Base-by-base conservation (phyloP, 2,329 filamentous ascomycete species). In the Fusarium sp. region DNA sequence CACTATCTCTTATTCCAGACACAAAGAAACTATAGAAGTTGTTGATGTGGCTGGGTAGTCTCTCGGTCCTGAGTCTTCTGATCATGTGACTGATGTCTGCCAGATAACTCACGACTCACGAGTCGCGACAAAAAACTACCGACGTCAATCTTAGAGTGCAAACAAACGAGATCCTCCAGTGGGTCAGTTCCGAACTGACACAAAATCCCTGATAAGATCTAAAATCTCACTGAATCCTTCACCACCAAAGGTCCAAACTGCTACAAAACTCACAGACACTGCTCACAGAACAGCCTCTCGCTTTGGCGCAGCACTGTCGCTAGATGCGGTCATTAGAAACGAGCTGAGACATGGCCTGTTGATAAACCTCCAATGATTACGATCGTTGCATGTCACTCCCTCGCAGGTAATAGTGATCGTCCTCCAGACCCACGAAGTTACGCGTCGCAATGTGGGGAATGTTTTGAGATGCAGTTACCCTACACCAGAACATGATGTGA, bases 381-480 rank as follows among this genome's bases (percentile, higher is more conserved):
- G 49, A 53, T 43, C 49, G 24, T n/a, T 53, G 49, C 49, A 53
- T 43, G 49, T 53, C 49, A 53, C 41, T 41, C 13, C 20, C 24
- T 41, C 34, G 8, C 24, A 41, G 8, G 34, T 22, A 25, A 53
- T 53, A n/a, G 32, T 29, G 49, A 53, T 53, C 49, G 49, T 41
- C 48, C 9, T n/a, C 1, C 4, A 0, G 32, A 52, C 48, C 48
- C 48, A 51, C 30, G 12, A 25, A 16, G 16, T 51, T 30, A 40
- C 48, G 48, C 48, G 48, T 52, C 48, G 18, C 16, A 38, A 38
- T 20, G 13, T 52, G 32, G 32, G 9, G 29, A 6, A 5, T 18
- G 32, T 38, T 38, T n/a, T 6, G 11, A 15, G 24, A 10, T 3
- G 5, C 5, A 38, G 3, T 5, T 43, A 53, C 49, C 49, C 49